Evolutionary conservation across 2,329 filamentous ascomycete species (phyloP), one percentile per base, ranked within the genome.

Genomic region (Byssochlamys sp.): DNA sequence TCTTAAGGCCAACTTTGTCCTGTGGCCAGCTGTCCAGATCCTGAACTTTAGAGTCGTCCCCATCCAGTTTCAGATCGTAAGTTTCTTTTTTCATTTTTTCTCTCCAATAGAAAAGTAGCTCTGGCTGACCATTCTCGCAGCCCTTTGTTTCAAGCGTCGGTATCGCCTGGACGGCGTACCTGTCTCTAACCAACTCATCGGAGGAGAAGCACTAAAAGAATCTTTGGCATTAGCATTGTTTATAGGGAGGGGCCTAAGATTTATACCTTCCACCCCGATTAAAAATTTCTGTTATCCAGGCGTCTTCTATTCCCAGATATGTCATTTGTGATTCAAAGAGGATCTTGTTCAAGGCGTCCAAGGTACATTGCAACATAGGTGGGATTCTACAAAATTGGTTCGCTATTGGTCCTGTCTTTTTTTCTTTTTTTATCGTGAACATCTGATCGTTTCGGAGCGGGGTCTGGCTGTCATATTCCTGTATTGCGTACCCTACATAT

Each of bases 151-250:
- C 92, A 14, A 95, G 90, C 7, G 77, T 99, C 57, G 92, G 92
- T 80, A 97, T 97, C 67, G 91, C 91, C 33, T 97, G 92, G 94
- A 97, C 94, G 10, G 92, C 91, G 24, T 99, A 96, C 73, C 84
- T 99, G 10, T 96, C 91, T 2, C 81, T 99, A 55, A 89, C 88
- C 60, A 97, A 97, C 75, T 87, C 91, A 4, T 80, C 90, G 2
- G 90, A 95, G 59, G 88, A 35, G 28, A 50, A 24, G 48, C 39
- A 19, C 14, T 45, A 45, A 45, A 45, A 19, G 4, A 9, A 45
- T 19, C 39, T 45, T n/a, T 45, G 14, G 39, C n/a, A 45, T 45
- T 45, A 45, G 39, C 39, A 3, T 14, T n/a, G n/a, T 45, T 45
- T 45, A 45, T 45, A 19, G 39, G 39, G 35, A 19, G 39, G 35